These are phyloP conservation scores for Thelonectria rubi DNA, from an alignment of 2,329 filamentous ascomycete species.

Conservation along the genomic window DNA sequence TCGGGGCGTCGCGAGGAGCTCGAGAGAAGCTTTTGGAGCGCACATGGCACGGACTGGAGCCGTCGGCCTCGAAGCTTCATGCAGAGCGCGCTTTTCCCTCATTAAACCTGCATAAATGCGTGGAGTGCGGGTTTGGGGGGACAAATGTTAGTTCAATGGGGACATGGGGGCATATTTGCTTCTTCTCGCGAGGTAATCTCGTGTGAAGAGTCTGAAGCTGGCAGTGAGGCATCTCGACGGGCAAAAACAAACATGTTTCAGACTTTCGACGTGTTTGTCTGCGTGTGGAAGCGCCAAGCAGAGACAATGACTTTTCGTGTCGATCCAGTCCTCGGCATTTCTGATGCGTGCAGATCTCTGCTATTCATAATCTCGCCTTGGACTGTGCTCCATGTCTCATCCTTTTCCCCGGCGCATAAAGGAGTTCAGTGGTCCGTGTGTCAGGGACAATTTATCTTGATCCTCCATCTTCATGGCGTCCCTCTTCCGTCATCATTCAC, in stretches of 20 bases:
- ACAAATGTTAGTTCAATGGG: neutral
- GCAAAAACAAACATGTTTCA: neutral
- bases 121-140: neutral
- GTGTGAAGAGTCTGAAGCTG: neutral
- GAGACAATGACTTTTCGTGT: neutral
- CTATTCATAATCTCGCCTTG: neutral
- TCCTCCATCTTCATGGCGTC: neutral
- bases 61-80: neutral
- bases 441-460: constrained; percentile 3
- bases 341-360: neutral
- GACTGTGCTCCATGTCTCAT: neutral
- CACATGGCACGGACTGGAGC: neutral
- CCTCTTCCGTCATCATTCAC: too few relatives aligned
- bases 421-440: constrained; percentile 3
- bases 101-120: constrained; percentile 15
- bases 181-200: neutral
- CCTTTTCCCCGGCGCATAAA: constrained; percentile 1
- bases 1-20: too few relatives aligned
- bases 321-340: neutral
- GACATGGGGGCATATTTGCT: constrained; percentile 2
- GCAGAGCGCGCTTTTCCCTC: neutral
- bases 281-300: neutral
- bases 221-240: neutral
- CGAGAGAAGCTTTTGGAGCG: neutral
- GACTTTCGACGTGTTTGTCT: neutral